Conservation (phyloP, 257 asterid genomes). For the Leonotis leonurus region DNA sequence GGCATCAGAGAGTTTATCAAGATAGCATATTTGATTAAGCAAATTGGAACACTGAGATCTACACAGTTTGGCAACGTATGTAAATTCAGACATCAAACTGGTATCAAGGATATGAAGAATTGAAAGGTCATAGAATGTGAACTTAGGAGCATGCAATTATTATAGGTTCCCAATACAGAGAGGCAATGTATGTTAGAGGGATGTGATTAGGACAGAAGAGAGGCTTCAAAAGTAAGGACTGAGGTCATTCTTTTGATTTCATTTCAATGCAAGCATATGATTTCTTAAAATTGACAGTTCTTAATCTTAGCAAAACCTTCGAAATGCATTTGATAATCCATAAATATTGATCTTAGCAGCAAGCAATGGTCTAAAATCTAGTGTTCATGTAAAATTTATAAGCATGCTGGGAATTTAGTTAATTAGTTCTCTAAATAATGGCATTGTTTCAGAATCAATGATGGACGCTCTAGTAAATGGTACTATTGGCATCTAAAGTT, state of each 20-base stretch:
- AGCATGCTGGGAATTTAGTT: too few relatives aligned
- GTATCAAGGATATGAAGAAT: not conserved
- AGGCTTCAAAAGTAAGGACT: not conserved
- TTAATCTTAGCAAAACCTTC: too few relatives aligned
- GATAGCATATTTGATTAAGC: not conserved
- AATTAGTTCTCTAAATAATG: too few relatives aligned
- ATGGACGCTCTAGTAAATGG: too few relatives aligned
- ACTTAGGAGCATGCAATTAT: not conserved
- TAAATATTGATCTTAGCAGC: too few relatives aligned
- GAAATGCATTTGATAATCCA: too few relatives aligned
- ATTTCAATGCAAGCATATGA: not conserved
- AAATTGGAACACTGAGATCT: not conserved
- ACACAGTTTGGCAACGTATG: not conserved
- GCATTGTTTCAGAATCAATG: too few relatives aligned
- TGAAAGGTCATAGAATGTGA: too few relatives aligned
- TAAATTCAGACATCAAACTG: not conserved
- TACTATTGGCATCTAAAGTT: too few relatives aligned
- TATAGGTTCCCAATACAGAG: not conserved
- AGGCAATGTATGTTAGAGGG: not conserved
- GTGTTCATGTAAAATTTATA: too few relatives aligned
- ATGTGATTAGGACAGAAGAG: not conserved
- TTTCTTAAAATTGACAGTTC: not conserved
- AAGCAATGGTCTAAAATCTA: too few relatives aligned
- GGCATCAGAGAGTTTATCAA: conserved; percentile 15
- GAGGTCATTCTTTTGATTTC: not conserved